Percentiles rank a stretch among this genome's conserved stretches.
phyloP scores from a whole-genome alignment of 495 filamentous ascomycete species.

The Aspergillus homomorphus region DNA sequence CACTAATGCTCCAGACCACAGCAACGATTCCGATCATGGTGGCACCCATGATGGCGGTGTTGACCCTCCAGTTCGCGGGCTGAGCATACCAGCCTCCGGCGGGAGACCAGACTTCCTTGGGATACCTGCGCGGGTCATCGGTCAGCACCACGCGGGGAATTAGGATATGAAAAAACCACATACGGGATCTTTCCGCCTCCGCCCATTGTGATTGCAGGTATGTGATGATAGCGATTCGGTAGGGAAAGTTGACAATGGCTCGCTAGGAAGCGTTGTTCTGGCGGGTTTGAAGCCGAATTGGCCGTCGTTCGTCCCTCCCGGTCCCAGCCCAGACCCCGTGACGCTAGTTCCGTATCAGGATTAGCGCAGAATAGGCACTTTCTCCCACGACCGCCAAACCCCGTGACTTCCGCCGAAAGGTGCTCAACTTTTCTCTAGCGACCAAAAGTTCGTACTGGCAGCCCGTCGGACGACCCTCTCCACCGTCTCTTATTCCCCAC shows the following conservation, averaged over 20 bases:
- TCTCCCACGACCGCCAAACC: constrained; percentile 38
- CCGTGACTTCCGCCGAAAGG: constrained; percentile 43
- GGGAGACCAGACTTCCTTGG: constrained; percentile 99
- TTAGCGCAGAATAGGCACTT: constrained; percentile 26
- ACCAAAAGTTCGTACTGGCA: constrained; percentile 22
- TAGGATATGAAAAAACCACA: constrained; percentile 27
- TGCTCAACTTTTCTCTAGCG: constrained; percentile 44
- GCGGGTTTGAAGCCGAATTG: constrained; percentile 33
- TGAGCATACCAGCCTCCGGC: constrained; percentile 96
- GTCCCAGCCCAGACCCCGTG: constrained; percentile 26
- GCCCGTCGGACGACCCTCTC: constrained; percentile 6
- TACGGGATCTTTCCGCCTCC: constrained; percentile 87
- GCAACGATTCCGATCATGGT: constrained; percentile 73
- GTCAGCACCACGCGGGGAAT: constrained; percentile 20
- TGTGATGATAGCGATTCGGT: constrained; percentile 25
- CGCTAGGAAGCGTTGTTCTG: constrained; percentile 21
- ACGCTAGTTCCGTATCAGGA: constrained; percentile 20
- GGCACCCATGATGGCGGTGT: constrained; percentile 79
- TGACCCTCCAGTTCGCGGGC: constrained; percentile 89
- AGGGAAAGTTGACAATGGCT: constrained; percentile 22
- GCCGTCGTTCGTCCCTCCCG: constrained; percentile 30
- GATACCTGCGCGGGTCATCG: constrained; percentile 61
- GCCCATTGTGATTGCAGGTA: constrained; percentile 43
- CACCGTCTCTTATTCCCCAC: constrained; percentile 12
- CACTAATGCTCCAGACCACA: constrained; percentile 74